Conservation (phyloP, 2,329 filamentous ascomycete species). For the Hypomyces perniciosus region DNA sequence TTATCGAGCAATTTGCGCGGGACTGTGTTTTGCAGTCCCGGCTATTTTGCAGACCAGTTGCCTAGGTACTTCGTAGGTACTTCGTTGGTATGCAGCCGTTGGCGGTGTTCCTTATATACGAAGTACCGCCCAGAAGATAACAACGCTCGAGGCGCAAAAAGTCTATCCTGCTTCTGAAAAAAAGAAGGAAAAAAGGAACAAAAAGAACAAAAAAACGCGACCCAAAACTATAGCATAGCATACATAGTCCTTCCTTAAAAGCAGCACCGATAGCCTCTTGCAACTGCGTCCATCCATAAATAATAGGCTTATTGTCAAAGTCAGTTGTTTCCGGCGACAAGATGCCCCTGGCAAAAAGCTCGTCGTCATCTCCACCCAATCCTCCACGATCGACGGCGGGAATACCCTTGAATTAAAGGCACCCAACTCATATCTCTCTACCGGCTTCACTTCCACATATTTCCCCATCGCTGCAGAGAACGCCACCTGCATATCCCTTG, state of each 20-base stretch:
- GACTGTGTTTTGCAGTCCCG: too few species aligned
- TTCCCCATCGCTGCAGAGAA: conserved; percentile 23
- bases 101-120: too few species aligned
- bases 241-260: not conserved
- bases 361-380: conserved; percentile 27
- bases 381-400: conserved; percentile 17
- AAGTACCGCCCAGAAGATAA: too few species aligned
- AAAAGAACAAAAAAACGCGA: too few species aligned
- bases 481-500: conserved; percentile 24
- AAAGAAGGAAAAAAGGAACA: too few species aligned
- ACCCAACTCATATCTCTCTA: conserved; percentile 21
- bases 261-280: conserved; percentile 14
- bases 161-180: too few species aligned
- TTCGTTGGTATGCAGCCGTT: too few species aligned
- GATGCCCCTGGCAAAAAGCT: conserved; percentile 23
- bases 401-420: conserved; percentile 19
- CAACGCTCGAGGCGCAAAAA: too few species aligned
- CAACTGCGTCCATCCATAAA: conserved; percentile 19
- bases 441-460: conserved; percentile 20
- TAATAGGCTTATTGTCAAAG: conserved; percentile 11
- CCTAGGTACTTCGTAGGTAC: too few species aligned
- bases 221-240: too few species aligned
- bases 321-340: conserved; percentile 15
- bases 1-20: too few species aligned
- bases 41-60: too few species aligned